phyloP scores from a whole-genome alignment of 2,329 filamentous ascomycete species.

The Nakataea oryzae region DNA sequence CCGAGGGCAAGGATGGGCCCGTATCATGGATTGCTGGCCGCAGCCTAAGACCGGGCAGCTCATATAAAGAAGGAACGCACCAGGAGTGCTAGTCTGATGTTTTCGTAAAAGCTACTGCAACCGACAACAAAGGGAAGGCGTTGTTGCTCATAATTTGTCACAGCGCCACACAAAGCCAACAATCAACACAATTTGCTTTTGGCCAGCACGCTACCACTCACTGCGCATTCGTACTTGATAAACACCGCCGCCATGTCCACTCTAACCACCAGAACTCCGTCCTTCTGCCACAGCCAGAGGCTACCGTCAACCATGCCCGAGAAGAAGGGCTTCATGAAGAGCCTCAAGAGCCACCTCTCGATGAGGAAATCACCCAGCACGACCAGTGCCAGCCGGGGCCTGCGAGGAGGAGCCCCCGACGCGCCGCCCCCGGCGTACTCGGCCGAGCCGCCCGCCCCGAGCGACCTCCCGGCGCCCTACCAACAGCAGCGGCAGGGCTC shows the following conservation, averaged over 20 bases:
- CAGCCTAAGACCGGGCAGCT: too few relatives aligned
- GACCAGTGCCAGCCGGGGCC: too few relatives aligned
- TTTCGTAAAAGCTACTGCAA: too few relatives aligned
- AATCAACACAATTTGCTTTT: too few relatives aligned
- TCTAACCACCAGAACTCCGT: neutral
- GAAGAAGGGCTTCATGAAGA: neutral
- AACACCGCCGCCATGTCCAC: neutral
- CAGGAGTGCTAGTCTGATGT: neutral
- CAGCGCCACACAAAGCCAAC: too few relatives aligned
- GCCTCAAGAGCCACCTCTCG: neutral
- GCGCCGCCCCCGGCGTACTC: slow-evolving; percentile 3
- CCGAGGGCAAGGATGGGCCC: neutral
- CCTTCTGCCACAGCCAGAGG: neutral
- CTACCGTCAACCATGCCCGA: neutral
- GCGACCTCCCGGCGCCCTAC: slow-evolving; percentile 5
- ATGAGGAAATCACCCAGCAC: neutral
- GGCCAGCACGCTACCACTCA: too few relatives aligned
- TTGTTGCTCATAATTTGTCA: too few relatives aligned
- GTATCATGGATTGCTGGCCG: neutral
- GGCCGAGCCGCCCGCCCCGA: slow-evolving; percentile 13
- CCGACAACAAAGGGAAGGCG: too few relatives aligned
- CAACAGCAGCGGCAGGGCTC: neutral
- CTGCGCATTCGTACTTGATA: too few relatives aligned
- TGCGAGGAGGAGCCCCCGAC: neutral
- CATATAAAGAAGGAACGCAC: neutral